Percentiles rank a stretch among this genome's conserved stretches.
phyloP scores from a whole-genome alignment of 2,329 filamentous ascomycete species.

The Parastagonospora avenae region DNA sequence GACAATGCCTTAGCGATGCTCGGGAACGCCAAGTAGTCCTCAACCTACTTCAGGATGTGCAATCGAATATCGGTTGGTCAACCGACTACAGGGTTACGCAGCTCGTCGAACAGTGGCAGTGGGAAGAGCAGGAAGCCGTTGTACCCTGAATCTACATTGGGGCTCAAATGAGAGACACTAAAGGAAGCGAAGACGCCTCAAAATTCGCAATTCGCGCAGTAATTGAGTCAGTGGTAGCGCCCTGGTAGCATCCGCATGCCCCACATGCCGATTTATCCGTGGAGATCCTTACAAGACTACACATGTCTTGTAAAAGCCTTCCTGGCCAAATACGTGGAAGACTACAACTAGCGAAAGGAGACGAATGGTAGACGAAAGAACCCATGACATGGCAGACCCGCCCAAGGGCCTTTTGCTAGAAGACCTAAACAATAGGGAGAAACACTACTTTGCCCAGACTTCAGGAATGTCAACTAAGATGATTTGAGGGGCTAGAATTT shows the following conservation, averaged over 20 bases:
- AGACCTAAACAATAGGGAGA: too few species aligned
- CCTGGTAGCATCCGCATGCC: not conserved
- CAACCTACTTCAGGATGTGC: conserved; percentile 62
- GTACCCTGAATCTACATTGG: conserved; percentile 19
- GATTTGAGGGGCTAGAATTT: too few species aligned
- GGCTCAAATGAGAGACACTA: conserved; percentile 1
- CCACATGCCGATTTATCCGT: not conserved
- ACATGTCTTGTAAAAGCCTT: not conserved
- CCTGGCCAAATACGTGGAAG: not conserved
- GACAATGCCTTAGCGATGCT: conserved; percentile 62
- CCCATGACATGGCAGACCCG: not conserved
- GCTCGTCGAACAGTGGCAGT: conserved; percentile 56
- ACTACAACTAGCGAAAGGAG: not conserved
- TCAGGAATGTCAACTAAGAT: too few species aligned
- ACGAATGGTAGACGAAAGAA: too few species aligned
- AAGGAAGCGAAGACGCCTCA: not conserved
- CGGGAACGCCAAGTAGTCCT: conserved; percentile 62
- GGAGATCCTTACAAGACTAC: not conserved
- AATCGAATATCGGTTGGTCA: conserved; percentile 67
- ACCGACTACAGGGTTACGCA: conserved; percentile 65
- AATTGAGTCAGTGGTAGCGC: conserved; percentile 1
- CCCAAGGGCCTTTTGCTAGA: too few species aligned
- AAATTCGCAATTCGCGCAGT: not conserved
- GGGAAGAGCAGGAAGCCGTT: conserved; percentile 33
- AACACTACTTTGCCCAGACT: too few species aligned